These are phyloP conservation scores for Suhomyces prunicola DNA, from an alignment of 805 yeast genomes.

Conservation along the genomic window DNA sequence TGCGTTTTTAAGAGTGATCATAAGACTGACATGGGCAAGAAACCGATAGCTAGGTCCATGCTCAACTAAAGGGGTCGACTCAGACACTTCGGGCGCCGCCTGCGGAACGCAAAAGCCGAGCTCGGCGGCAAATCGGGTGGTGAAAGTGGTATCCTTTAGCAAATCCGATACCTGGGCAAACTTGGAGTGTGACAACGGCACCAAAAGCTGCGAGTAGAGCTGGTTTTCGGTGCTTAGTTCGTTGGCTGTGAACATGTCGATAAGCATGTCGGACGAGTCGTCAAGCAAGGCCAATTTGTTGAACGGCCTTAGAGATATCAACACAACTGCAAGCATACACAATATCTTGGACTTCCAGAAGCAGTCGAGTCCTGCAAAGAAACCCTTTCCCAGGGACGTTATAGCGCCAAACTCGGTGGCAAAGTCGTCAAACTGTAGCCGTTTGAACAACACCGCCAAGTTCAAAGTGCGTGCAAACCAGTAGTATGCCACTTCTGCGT, in stretches of 20 bases:
- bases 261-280: slow-evolving; percentile 12
- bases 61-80: not conserved
- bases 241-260: slow-evolving; percentile 17
- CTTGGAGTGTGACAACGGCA: slow-evolving; percentile 20
- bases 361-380: slow-evolving; percentile 1
- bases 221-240: slow-evolving; percentile 13
- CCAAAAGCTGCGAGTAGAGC: slow-evolving; percentile 18
- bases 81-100: not conserved
- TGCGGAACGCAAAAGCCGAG: slow-evolving; percentile 20
- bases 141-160: slow-evolving; percentile 6
- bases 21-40: slow-evolving; percentile 18
- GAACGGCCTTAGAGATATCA: slow-evolving; percentile 29
- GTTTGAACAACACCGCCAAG: slow-evolving; percentile 23
- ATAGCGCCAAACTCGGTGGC: slow-evolving; percentile 18
- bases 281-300: slow-evolving; percentile 24
- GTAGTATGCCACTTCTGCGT: slow-evolving; percentile 20
- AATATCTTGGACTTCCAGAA: slow-evolving; percentile 19
- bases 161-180: slow-evolving; percentile 11
- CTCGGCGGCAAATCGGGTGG: slow-evolving; percentile 5
- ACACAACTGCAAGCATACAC: slow-evolving; percentile 21
- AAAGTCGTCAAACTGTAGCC: slow-evolving; percentile 24
- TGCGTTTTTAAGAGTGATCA: slow-evolving; percentile 31
- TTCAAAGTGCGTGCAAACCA: slow-evolving; percentile 20
- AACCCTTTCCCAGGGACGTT: not conserved
- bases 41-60: slow-evolving; percentile 9